phyloP scores from a whole-genome alignment of 2,329 filamentous ascomycete species.

The Fusarium sororula region DNA sequence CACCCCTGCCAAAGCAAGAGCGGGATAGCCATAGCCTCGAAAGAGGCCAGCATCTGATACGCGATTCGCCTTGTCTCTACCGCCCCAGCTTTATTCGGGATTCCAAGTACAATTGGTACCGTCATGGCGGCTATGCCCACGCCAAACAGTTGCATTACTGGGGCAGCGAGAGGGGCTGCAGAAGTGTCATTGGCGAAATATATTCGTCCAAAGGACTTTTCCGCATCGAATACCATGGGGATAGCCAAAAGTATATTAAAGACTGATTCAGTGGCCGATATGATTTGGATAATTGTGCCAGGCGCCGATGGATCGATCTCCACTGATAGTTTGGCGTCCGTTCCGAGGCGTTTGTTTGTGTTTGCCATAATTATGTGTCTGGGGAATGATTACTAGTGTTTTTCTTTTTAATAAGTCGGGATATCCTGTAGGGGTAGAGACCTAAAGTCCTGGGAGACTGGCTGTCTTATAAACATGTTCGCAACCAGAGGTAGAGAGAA shows the following conservation, averaged over 20 bases:
- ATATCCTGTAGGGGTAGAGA: no score
- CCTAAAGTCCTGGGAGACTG: no score
- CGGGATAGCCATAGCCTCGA: neutral
- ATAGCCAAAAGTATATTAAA: neutral
- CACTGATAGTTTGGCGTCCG: neutral
- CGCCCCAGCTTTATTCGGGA: neutral
- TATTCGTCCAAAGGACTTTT: neutral
- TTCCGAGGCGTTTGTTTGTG: neutral
- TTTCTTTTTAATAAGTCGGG: fast-evolving
- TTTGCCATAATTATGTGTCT: neutral
- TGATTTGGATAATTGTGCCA: neutral
- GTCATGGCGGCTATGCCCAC: neutral
- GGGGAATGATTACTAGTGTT: neutral
- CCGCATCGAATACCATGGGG: neutral
- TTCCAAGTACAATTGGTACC: neutral
- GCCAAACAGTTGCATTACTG: neutral
- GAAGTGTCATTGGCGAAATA: neutral
- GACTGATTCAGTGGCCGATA: neutral
- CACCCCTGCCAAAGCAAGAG: neutral
- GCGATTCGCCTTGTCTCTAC: neutral
- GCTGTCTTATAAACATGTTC: neutral
- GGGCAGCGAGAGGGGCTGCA: neutral
- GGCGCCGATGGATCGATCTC: neutral
- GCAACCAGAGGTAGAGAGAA: neutral
- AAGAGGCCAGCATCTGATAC: neutral